Evolutionary conservation across 2,329 filamentous ascomycete genomes (phyloP), one percentile per base, ranked within the genome.

Genomic region (Tolypocladium guangdongense): DNA sequence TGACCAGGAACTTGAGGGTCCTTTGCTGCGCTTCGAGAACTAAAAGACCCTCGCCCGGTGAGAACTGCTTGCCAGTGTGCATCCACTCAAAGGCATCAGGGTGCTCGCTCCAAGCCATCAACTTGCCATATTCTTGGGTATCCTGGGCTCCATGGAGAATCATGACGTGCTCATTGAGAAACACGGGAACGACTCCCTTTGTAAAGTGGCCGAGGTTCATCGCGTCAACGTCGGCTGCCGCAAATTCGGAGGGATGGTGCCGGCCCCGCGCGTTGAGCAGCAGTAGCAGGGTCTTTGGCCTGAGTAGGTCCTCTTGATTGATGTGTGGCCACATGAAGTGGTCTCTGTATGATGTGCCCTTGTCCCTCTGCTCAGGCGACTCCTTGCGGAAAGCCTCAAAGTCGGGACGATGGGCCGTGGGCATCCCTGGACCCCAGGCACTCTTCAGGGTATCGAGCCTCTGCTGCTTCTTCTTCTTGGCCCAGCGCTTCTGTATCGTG

Each of bases 261-360:
- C 75, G 71, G 6, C 70, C 78, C 7, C 81, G 70, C 0, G 78
- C 64, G 52, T 81, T 78, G 12, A 85, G 61, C 22, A 84, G 66
- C 7, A 84, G 62, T 0, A 71, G 68, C 10, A 84, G 59, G 0
- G 64, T 55, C 49, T 72, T 75, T 0, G 71, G 62, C 24, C 73
- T 67, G 0, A 59, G 51, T 0, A 84, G 65, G 58, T 84, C 80
- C 52, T 84, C 77, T 41, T 78, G 67, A 57, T 84, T 84, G 61
- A 84, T 74, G 47, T 76, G 69, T 0, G 80, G 80, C 70, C 73
- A 81, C 43, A 78, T 62, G 55, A 66, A 80, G 10, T 64, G 52
- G 7, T 72, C 68, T 8, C 54, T 58, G n/a, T 65, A 59, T 27
- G 59, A 56, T 12, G 60, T 61, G 4, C 59, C 58, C 1, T 33